phyloP scores from a whole-genome alignment of 495 filamentous ascomycete species.

The Aspergillus panamensis region DNA sequence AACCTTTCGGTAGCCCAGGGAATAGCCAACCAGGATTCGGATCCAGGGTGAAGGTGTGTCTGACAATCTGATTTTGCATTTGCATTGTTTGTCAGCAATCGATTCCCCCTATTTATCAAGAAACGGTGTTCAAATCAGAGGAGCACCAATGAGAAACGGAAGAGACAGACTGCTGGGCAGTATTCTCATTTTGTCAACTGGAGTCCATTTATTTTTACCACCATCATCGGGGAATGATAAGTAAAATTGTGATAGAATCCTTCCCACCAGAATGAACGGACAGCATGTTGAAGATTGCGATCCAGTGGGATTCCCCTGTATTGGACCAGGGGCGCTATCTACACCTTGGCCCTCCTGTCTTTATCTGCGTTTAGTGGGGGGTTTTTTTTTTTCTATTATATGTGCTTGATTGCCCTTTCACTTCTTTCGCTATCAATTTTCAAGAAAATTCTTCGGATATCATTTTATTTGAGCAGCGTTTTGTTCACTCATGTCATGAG shows the following conservation, averaged over 20 bases:
- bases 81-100: neutral
- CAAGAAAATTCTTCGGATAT: neutral
- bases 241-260: conserved; percentile 13
- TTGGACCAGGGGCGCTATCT: neutral
- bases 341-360: no score
- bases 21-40: neutral
- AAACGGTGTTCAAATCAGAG: conserved; percentile 9
- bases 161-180: conserved; percentile 18
- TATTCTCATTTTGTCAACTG: conserved; percentile 8
- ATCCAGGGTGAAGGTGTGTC: no score
- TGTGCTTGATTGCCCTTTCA: neutral
- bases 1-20: neutral
- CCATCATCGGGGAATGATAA: conserved; percentile 15
- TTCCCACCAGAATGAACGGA: neutral
- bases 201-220: conserved; percentile 1
- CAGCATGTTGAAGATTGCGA: neutral
- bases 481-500: neutral
- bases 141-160: neutral
- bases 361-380: neutral
- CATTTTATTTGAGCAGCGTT: neutral
- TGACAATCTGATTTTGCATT: neutral
- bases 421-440: neutral
- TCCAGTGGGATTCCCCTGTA: neutral
- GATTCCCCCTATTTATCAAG: neutral
- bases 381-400: neutral